Percentiles rank a stretch among this genome's conserved stretches.
Evolutionary conservation across 2,329 filamentous ascomycete species (phyloP).

Genomic region (Huntiella omanensis): DNA sequence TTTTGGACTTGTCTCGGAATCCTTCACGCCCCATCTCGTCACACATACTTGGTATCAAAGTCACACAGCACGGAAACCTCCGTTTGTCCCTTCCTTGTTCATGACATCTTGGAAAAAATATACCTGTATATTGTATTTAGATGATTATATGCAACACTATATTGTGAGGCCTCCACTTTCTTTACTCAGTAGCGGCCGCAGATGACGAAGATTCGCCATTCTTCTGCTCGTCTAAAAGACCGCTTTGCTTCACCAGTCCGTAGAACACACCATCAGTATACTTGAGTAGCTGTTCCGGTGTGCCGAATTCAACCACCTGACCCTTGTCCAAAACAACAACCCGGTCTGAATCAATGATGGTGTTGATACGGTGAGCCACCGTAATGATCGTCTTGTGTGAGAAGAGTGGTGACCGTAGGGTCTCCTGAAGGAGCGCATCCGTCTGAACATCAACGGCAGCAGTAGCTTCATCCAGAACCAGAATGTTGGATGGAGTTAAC

Average conservation of each 20-base stretch:
- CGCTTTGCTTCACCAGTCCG: slow-evolving; percentile 78
- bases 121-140: too few relatives aligned
- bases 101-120: too few relatives aligned
- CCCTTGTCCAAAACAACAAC: slow-evolving; percentile 89
- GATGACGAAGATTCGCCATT: neutral
- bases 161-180: neutral
- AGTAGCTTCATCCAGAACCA: slow-evolving; percentile 93
- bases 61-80: too few relatives aligned
- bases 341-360: slow-evolving; percentile 72
- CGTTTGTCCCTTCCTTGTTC: too few relatives aligned
- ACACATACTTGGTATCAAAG: too few relatives aligned
- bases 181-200: neutral
- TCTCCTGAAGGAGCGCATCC: slow-evolving; percentile 45
- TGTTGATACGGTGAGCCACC: slow-evolving; percentile 95
- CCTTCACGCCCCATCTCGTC: too few relatives aligned
- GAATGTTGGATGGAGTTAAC: slow-evolving; percentile 87
- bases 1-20: too few relatives aligned
- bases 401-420: slow-evolving; percentile 49
- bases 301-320: slow-evolving; percentile 81
- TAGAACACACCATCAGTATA: slow-evolving; percentile 65
- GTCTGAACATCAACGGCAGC: slow-evolving; percentile 54
- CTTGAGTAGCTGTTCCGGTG: slow-evolving; percentile 57
- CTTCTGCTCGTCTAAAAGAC: slow-evolving; percentile 33
- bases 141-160: too few relatives aligned
- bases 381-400: slow-evolving; percentile 91